These are phyloP conservation scores for Hypoxylon trugodes DNA, from an alignment of 495 filamentous ascomycete genomes.

Conservation along the genomic window DNA sequence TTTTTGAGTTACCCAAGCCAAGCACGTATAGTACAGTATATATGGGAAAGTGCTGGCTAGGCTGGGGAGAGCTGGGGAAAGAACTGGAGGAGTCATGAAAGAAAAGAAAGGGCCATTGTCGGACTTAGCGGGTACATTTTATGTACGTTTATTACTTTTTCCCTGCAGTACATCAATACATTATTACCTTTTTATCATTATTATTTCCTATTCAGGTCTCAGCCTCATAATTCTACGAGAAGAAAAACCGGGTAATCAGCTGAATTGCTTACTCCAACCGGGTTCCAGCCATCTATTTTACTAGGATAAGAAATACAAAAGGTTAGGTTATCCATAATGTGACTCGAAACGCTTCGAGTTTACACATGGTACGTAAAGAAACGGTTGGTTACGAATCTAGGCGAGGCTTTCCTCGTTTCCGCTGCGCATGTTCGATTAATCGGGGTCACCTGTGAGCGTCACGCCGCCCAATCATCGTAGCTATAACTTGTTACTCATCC, in stretches of 20 bases:
- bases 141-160: no score
- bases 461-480: slow-evolving; percentile 20
- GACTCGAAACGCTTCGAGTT: background rate
- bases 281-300: no score
- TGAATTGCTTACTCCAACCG: background rate
- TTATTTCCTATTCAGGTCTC: background rate
- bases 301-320: no score
- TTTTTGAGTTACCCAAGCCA: no score
- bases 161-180: no score
- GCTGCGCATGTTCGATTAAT: background rate
- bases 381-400: slow-evolving; percentile 2
- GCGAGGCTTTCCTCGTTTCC: background rate
- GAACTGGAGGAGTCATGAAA: background rate
- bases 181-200: no score
- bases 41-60: no score
- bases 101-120: background rate
- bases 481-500: background rate
- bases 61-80: no score
- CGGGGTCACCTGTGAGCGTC: slow-evolving; percentile 11
- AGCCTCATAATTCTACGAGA: slow-evolving; percentile 2
- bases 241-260: background rate
- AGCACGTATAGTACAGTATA: no score
- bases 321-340: no score
- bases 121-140: background rate
- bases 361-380: background rate